phyloP scores from a whole-genome alignment of 2,329 filamentous ascomycete genomes.

The Cercospora citrullina region DNA sequence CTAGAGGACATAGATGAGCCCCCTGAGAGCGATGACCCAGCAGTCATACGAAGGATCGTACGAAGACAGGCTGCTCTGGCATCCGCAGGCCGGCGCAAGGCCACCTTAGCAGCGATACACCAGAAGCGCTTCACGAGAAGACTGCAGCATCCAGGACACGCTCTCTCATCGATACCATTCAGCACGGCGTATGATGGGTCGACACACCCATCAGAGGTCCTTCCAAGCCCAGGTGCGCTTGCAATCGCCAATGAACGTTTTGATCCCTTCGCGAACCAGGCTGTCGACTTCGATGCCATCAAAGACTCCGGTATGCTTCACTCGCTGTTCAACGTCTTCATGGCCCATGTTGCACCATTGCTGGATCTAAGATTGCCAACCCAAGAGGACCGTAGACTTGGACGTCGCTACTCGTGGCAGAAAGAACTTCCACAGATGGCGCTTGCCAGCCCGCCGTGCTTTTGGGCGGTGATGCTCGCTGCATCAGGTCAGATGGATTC shows the following conservation, averaged over 20 bases:
- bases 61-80: slow-evolving; percentile 24
- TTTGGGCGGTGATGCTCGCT: slow-evolving; percentile 22
- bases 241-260: slow-evolving; percentile 15
- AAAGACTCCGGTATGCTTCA: slow-evolving; percentile 19
- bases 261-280: slow-evolving; percentile 19
- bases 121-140: slow-evolving; percentile 14
- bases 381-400: slow-evolving; percentile 16
- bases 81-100: slow-evolving; percentile 21
- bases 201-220: not conserved
- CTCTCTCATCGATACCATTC: not conserved
- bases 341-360: slow-evolving; percentile 18
- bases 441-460: slow-evolving; percentile 19
- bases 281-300: slow-evolving; percentile 21
- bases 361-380: slow-evolving; percentile 21
- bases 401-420: slow-evolving; percentile 19
- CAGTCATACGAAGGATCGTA: slow-evolving; percentile 23
- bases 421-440: slow-evolving; percentile 20
- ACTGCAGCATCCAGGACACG: not conserved
- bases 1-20: slow-evolving; percentile 8
- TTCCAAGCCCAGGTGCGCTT: slow-evolving; percentile 3
- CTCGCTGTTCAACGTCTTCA: slow-evolving; percentile 21
- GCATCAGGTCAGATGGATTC: slow-evolving; percentile 15
- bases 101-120: slow-evolving; percentile 22
- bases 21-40: slow-evolving; percentile 25
- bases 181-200: not conserved